These are phyloP conservation scores for Cucurbita ficifolia DNA, from an alignment of 306 rosid species.

Conservation along the genomic window DNA sequence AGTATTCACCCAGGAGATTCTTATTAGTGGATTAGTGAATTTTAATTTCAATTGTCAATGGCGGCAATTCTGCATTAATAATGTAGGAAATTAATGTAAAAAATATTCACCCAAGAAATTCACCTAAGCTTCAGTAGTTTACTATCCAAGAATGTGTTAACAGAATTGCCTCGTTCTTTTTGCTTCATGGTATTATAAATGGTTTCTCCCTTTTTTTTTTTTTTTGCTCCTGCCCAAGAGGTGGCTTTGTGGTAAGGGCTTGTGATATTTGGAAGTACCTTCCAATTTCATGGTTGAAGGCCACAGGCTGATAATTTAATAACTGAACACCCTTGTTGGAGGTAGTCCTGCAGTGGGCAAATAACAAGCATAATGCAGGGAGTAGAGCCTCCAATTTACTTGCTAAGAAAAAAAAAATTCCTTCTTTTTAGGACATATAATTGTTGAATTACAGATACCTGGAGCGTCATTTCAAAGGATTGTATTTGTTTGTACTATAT, in stretches of 20 bases:
- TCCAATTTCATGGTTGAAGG: background rate
- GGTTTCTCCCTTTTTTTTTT: background rate
- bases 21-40: background rate
- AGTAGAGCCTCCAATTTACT: too few species aligned
- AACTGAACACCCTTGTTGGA: background rate
- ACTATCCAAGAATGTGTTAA: background rate
- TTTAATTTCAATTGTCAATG: background rate
- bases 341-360: too few species aligned
- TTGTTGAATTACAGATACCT: background rate
- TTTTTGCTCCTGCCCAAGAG: background rate
- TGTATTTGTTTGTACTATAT: background rate
- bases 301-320: background rate
- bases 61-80: background rate
- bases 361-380: too few species aligned
- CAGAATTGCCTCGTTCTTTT: background rate
- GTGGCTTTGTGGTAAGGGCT: background rate
- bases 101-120: background rate
- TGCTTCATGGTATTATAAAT: background rate
- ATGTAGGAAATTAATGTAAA: background rate
- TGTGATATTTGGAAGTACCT: background rate
- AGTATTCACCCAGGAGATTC: background rate
- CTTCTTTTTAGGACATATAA: background rate
- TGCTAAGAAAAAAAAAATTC: background rate
- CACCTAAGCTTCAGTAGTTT: background rate
- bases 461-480: background rate